Base-by-base conservation (phyloP, 23 red algal genomes). In the Pyropia haitanensis region DNA sequence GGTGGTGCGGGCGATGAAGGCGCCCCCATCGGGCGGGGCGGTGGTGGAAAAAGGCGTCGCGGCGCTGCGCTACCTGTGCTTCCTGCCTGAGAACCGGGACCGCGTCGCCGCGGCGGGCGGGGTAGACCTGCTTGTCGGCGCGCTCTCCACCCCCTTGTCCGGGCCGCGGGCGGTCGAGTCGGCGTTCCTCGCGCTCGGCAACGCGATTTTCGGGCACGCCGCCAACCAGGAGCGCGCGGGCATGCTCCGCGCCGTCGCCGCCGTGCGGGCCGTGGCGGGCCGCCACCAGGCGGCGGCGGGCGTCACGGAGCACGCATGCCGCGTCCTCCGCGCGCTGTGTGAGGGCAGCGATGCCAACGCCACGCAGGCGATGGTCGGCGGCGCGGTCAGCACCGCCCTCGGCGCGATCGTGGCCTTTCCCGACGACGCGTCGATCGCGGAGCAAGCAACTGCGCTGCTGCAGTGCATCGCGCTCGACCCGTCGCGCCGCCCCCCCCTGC, bases 371-470 rank as follows among this genome's bases (percentile, higher is more conserved):
- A 72, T 64, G 17, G 73, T 71, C 13, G 52, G 59, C 51, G 84
- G 84, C 18, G 84, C 68, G 10, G 51, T 89, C 8, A 79, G 63
- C 14, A 69, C 74, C 58, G 84, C 64, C 70, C 29, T 66, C 16
- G 53, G 76, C 48, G 74, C 84, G 4, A 80, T 89, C 61, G 64
- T 89, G 68, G 84, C 71, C 23, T 89, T 70, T 51, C 74, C 84
- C 14, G 76, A 75, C 8, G 70, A 79, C 39, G 65, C 74, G 15
- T 72, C 68, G 18, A 59, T 89, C 5, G 68, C 76, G 39, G 84
- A 89, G 56, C 84, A 89, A 49, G 84, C 84, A 17, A 61, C 53
- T 48, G 84, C 84, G 21, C 68, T 89, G 70, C 55, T 89, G 16
- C 60, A 73, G 4, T 72, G 77, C 60, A 64, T 89, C 3, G 29